Base-by-base conservation (phyloP, 2,329 filamentous ascomycete genomes). In the Mollisia scopiformis region DNA sequence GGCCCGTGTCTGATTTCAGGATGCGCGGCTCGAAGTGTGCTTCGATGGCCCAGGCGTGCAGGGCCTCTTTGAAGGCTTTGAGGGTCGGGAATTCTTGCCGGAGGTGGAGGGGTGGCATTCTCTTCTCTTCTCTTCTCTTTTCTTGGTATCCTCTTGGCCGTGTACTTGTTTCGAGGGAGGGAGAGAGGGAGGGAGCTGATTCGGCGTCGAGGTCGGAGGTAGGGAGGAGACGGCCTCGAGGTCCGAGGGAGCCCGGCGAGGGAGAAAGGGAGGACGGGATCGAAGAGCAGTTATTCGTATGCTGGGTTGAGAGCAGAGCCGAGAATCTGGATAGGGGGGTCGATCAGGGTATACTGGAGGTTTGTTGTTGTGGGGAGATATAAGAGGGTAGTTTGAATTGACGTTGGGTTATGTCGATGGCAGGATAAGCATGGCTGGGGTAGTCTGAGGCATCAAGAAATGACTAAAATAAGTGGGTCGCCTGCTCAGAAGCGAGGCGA, bases 11-110 rank as follows among this genome's bases (percentile, higher is more conserved):
- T 7, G 63, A 67, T 58, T 73, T 73, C 10, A 73, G 60, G 57
- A 73, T 73, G 33, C 71, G 66, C 19, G 72, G 72, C 55, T 73
- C 72, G 64, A 73, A 73, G 63, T 73, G 72, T 23, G 69, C 68
- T 61, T 73, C 72, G 62, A 73, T 73, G 30, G 72, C 72, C 72
- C 72, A 73, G 19, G 69, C 67, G 58, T 73, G 71, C 0, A 73
- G 67, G 4, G 72, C 72, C 57, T 73, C 72, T 55, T 73, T 73
- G 63, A 73, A 73, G 16, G 70, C 70, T 62, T 72, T 72, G 0
- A 73, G 63, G 10, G 71, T 69, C 3, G 72, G 72, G 61, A 73
- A 73, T 67, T 72, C 69, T 39, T 73, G 68, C 23, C 70, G 67
- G 30, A 73, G 63, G 10, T 72, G 68, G n/a, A 73, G 63, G 2